Conservation (phyloP, 495 filamentous ascomycete species). For the Hamigera avellanea region DNA sequence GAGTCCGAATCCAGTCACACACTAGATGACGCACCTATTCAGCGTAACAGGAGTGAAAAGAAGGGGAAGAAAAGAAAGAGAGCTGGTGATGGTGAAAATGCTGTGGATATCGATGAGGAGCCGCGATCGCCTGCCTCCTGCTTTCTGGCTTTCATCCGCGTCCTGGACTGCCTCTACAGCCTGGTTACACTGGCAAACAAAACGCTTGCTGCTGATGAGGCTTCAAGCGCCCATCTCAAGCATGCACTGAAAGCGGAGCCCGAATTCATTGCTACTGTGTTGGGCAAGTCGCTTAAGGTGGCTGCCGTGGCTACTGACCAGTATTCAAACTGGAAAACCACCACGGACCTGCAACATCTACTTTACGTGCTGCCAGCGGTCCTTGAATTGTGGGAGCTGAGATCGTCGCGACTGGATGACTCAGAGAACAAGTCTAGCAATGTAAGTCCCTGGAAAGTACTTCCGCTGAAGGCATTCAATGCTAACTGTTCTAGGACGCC, state of each 20-base stretch:
- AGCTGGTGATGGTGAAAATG: conserved; percentile 13
- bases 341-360: conserved; percentile 29
- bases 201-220: conserved; percentile 18
- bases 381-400: conserved; percentile 35
- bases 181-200: conserved; percentile 16
- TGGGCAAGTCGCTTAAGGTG: conserved; percentile 28
- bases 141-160: conserved; percentile 27
- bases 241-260: conserved; percentile 36
- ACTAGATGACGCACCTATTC: conserved; percentile 20
- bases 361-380: conserved; percentile 26
- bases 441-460: conserved; percentile 11
- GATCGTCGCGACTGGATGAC: conserved; percentile 27
- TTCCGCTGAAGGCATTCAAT: too few relatives aligned
- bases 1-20: conserved; percentile 30
- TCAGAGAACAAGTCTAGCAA: conserved; percentile 29
- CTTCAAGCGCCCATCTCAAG: conserved; percentile 41
- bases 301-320: conserved; percentile 24
- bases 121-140: conserved; percentile 26
- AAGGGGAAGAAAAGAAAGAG: conserved; percentile 39
- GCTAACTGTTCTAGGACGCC: conserved; percentile 12
- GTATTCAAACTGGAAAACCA: conserved; percentile 21
- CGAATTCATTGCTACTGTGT: conserved; percentile 32
- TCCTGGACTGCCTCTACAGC: conserved; percentile 28
- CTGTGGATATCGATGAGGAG: conserved; percentile 25
- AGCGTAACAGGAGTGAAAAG: conserved; percentile 13